Percentiles rank a stretch among this genome's conserved stretches.
Conservation (phyloP, 2,329 filamentous ascomycete species). For the Thermoascus crustaceus region DNA sequence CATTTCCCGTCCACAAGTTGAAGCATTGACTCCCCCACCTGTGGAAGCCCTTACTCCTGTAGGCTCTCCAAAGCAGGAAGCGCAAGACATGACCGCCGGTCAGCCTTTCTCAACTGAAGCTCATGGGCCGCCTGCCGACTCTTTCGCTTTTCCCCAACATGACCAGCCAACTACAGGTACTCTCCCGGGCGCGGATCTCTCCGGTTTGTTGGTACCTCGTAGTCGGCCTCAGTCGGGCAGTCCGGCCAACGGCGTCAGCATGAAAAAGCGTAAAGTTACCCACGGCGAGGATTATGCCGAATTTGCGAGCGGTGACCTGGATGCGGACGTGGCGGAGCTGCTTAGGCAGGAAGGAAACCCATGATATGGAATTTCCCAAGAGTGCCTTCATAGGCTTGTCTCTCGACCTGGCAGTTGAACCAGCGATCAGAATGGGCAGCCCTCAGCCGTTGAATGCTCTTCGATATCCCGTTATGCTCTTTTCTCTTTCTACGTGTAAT, state of each 20-base stretch:
- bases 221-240: constrained; percentile 17
- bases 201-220: constrained; percentile 12
- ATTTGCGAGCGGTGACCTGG: constrained; percentile 48
- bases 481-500: too few relatives aligned
- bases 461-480: too few relatives aligned
- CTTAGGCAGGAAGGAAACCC: constrained; percentile 39
- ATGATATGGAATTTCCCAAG: constrained; percentile 5
- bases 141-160: constrained; percentile 14
- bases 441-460: too few relatives aligned
- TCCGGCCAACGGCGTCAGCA: constrained; percentile 22
- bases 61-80: constrained; percentile 37
- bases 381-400: neutral
- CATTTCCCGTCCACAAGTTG: constrained; percentile 62
- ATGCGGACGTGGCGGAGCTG: constrained; percentile 54
- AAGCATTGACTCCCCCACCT: constrained; percentile 76
- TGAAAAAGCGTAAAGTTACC: constrained; percentile 44
- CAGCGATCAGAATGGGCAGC: too few relatives aligned
- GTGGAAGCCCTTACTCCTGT: constrained; percentile 49
- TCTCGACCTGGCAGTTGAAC: too few relatives aligned
- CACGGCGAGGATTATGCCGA: constrained; percentile 37
- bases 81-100: constrained; percentile 21
- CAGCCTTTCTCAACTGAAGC: constrained; percentile 15
- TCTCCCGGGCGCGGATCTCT: constrained; percentile 13
- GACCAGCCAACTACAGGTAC: constrained; percentile 12
- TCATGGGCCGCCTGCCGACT: constrained; percentile 7